Evolutionary conservation across 2,329 filamentous ascomycete species (phyloP).

Genomic region (Chaetomiaceae sp.): DNA sequence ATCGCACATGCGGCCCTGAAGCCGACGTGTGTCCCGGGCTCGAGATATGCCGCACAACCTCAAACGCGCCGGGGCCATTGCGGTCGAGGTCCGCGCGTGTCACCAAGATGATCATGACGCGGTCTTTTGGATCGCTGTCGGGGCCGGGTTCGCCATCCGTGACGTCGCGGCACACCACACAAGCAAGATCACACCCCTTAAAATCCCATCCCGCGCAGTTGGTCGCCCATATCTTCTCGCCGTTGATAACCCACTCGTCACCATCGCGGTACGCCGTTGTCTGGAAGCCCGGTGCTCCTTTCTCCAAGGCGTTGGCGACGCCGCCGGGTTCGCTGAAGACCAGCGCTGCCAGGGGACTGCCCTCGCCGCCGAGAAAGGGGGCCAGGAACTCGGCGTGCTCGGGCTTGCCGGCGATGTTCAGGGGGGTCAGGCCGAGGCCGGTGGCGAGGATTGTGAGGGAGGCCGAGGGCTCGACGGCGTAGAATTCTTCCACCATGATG

Average conservation of each 20-base stretch:
- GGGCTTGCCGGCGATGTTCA: slow-evolving; percentile 37
- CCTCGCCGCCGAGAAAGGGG: slow-evolving; percentile 43
- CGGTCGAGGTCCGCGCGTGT: slow-evolving; percentile 43
- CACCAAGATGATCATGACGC: slow-evolving; percentile 46
- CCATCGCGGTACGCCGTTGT: slow-evolving; percentile 47
- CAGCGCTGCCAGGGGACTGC: slow-evolving; percentile 46
- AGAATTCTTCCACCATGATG: slow-evolving; percentile 50
- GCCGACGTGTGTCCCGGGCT: slow-evolving; percentile 44
- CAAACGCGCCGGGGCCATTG: slow-evolving; percentile 41
- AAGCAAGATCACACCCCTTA: slow-evolving; percentile 47
- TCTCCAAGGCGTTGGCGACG: slow-evolving; percentile 49
- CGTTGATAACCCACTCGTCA: slow-evolving; percentile 48
- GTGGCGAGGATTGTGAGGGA: slow-evolving; percentile 49
- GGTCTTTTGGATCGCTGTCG: slow-evolving; percentile 24
- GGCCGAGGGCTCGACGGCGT: slow-evolving; percentile 45
- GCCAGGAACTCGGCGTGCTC: slow-evolving; percentile 28
- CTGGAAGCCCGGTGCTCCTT: slow-evolving; percentile 43
- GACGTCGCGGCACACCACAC: slow-evolving; percentile 45
- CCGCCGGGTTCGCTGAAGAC: slow-evolving; percentile 50
- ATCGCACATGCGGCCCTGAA: slow-evolving; percentile 46
- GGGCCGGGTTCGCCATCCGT: slow-evolving; percentile 16
- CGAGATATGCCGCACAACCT: slow-evolving; percentile 42
- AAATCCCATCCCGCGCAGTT: slow-evolving; percentile 52
- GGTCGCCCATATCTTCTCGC: slow-evolving; percentile 55
- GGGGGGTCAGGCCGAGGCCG: slow-evolving; percentile 47